Base-by-base conservation (phyloP, 768 basidiomycete genomes). In the Pleurotus platypus region DNA sequence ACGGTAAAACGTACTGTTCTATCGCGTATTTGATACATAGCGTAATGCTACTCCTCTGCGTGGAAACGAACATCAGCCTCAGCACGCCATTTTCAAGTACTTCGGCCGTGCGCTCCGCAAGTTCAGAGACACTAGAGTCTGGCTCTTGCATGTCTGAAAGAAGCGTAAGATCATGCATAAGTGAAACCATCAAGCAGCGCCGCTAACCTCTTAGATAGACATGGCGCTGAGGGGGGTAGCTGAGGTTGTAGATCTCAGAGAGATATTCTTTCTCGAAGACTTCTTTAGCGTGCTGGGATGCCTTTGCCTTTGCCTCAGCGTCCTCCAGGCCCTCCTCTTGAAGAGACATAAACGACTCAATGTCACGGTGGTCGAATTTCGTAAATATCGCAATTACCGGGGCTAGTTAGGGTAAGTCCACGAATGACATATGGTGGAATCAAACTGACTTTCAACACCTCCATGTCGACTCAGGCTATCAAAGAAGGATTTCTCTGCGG, bases 301-400 rank as follows among this genome's bases (percentile, higher is more conserved):
- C 42, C 20, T 45, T 45, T 4, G n/a, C 42, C 42, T 45, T 45
- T 45, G 42, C 42, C 5, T 45, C 42, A 3, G 42, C 3, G 16
- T 16, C n/a, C n/a, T 45, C 42, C 20, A 45, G 42, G n/a, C 42
- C 42, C 42, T 45, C 42, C 2, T 45, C n/a, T 22, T 45, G 42
- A 45, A 45, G 42, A 11, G 42, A 45, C 42, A 45, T 45, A 15
- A n/a, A 45, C 20, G 42, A n/a, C n/a, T 22, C 42, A 3, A 45
- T 45, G 20, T 45, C 42, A 16, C 42, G 42, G 20, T 45, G 42
- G 42, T 55, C 53, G 20, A 55, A 55, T 24, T 55, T 55, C 18
- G 53, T 55, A 13, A 55, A 30, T 37, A 55, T 55, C 18, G 53
- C 53, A 24, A 55, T 15, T 13, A 55, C 53, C 15, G 53, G 53